Base-by-base conservation (phyloP, 768 basidiomycete species). In the Xanthoconium stramineum region DNA sequence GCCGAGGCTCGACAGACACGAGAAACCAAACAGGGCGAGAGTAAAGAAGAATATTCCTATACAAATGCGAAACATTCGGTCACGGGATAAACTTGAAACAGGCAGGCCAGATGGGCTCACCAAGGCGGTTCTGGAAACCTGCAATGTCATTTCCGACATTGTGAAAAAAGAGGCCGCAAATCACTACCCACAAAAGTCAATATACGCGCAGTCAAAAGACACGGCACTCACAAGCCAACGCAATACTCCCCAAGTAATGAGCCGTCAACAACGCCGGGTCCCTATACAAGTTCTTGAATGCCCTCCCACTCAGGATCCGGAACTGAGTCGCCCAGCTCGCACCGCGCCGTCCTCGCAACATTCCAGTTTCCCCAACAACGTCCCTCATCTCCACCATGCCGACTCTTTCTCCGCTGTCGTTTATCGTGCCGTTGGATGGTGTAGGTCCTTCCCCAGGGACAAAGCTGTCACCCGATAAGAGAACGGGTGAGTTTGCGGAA, bases 241-340 rank as follows among this genome's bases (percentile, higher is more conserved):
- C 80, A 61, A 98, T 83, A 2, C 94, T 85, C 8, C 91, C 86
- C 42, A 85, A 65, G 73, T 98, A 99, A 74, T 99, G 97, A 8
- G 94, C 88, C 3, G 85, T 80, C 77, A 99, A 79, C 53, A 99
- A 72, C 47, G 94, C 88, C 0, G 96, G 96, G 65, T 99, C 94
- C 28, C 96, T 80, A 70, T 99, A 98, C 57, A 99, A 72, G 67
- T 98, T 98, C 82, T 98, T 98, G 80, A 99, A 98, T 20, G 96
- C 94, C 55, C 97, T 75, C 28, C 95, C 95, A 68, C 94, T 97
- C 68, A 99, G 74, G 54, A 98, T 95, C 69, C 83, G 82, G 67
- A 99, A 98, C 75, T 99, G 97, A 17, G 89, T 95, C 42, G 78
- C 78, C 83, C 86, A 94, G 59, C 82, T 88, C 8, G 96, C 97